A percentile compares a stretch with the other conserved stretches of the same genome.
phyloP scores from a whole-genome alignment of 129 eudicot genomes.

The Centaurea solstitialis region DNA sequence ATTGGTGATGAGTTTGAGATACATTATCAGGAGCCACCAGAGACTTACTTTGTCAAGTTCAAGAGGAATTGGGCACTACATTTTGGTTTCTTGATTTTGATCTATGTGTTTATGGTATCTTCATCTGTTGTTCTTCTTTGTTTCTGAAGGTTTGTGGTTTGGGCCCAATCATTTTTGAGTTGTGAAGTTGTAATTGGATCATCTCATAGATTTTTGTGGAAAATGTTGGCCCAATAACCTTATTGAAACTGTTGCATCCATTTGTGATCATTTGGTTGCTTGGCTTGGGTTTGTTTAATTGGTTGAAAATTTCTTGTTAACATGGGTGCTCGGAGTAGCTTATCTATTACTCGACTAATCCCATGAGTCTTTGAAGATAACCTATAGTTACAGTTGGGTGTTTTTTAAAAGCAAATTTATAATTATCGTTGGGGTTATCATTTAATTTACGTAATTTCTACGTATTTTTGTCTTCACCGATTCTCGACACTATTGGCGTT shows the following conservation, averaged over 20 bases:
- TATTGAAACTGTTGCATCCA: neutral
- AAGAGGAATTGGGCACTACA: constrained; percentile 93
- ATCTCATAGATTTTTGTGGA: neutral
- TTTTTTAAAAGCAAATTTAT: too few relatives aligned
- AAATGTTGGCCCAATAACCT: neutral
- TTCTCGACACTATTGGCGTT: too few relatives aligned
- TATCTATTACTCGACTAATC: too few relatives aligned
- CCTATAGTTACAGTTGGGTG: too few relatives aligned
- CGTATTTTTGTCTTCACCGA: too few relatives aligned
- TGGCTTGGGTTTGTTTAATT: too few relatives aligned
- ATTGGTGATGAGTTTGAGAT: constrained; percentile 73
- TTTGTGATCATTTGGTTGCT: neutral
- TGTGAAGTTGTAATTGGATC: neutral
- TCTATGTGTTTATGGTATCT: constrained; percentile 77
- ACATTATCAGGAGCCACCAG: constrained; percentile 89
- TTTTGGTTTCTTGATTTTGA: constrained; percentile 76
- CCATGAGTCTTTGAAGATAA: too few relatives aligned
- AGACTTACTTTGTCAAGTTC: constrained; percentile 84
- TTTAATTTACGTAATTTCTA: too few relatives aligned
- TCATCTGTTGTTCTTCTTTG: constrained; percentile 83
- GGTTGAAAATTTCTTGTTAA: too few relatives aligned
- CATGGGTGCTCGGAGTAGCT: too few relatives aligned
- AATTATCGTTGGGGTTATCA: too few relatives aligned
- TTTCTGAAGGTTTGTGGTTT: constrained; percentile 25
- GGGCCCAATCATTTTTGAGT: neutral